phyloP scores from a whole-genome alignment of 768 basidiomycete genomes.

The Cyclocybe aegerita region DNA sequence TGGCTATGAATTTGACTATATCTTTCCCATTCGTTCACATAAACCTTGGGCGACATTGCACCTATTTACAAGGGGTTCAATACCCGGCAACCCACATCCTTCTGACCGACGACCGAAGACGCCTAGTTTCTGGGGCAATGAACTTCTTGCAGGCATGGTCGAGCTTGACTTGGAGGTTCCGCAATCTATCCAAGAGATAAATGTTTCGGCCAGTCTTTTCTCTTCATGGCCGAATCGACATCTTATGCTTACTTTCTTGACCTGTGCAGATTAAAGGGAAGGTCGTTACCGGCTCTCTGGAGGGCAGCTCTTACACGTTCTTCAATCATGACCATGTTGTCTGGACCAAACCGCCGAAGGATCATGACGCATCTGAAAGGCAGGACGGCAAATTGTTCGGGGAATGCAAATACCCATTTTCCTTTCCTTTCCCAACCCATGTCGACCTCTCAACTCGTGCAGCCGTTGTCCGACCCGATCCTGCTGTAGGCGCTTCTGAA shows the following conservation, averaged over 20 bases:
- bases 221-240: neutral
- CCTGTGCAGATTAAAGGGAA: neutral
- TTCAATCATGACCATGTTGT: neutral
- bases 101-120: neutral
- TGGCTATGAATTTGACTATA: too few relatives aligned
- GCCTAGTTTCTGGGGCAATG: neutral
- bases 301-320: neutral
- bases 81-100: neutral
- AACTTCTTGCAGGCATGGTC: neutral
- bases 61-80: neutral
- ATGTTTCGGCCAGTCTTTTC: neutral
- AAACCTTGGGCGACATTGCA: conserved; percentile 2
- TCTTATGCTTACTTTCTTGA: neutral
- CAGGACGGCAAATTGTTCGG: conserved; percentile 9
- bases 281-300: neutral
- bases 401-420: conserved; percentile 4
- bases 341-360: neutral
- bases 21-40: too few relatives aligned
- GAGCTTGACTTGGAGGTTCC: neutral
- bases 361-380: neutral
- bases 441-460: conserved; percentile 1
- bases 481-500: neutral
- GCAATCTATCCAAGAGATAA: neutral
- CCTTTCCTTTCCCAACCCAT: conserved; percentile 9
- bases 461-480: neutral